Conservation (phyloP, 148 eudicot genomes). For the Salicornia ramosissima region DNA sequence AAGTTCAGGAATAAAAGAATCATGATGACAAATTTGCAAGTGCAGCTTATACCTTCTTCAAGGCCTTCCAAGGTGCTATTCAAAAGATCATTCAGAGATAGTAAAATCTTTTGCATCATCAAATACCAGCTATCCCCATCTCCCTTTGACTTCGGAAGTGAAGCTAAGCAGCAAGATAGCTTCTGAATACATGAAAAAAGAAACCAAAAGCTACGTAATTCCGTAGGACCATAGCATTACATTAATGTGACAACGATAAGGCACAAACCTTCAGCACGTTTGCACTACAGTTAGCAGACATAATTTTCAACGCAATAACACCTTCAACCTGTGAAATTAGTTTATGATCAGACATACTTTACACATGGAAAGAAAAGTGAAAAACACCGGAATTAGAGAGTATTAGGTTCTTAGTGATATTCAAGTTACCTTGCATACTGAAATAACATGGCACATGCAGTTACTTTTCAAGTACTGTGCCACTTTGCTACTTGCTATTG, state of each 20-base stretch:
- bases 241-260: slow-evolving; percentile 9
- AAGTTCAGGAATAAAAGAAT: not conserved
- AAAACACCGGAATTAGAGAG: not conserved
- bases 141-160: slow-evolving; percentile 82
- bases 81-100: slow-evolving; percentile 47
- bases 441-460: not conserved
- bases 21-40: not conserved
- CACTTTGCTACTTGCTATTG: too few species aligned
- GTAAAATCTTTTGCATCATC: slow-evolving; percentile 76
- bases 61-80: slow-evolving; percentile 75
- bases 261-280: slow-evolving; percentile 48
- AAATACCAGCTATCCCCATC: slow-evolving; percentile 81
- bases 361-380: not conserved
- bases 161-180: slow-evolving; percentile 67
- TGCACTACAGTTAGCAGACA: slow-evolving; percentile 53
- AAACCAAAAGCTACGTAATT: not conserved
- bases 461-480: not conserved
- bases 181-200: slow-evolving; percentile 43
- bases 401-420: not conserved
- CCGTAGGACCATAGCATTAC: not conserved
- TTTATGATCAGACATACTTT: slow-evolving; percentile 17
- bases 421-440: not conserved
- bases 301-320: slow-evolving; percentile 61
- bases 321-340: slow-evolving; percentile 65
- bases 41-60: slow-evolving; percentile 62